Evolutionary conservation across 352 stramenopile genomes (phyloP).

Genomic region (Thraustochytrium striatum): DNA sequence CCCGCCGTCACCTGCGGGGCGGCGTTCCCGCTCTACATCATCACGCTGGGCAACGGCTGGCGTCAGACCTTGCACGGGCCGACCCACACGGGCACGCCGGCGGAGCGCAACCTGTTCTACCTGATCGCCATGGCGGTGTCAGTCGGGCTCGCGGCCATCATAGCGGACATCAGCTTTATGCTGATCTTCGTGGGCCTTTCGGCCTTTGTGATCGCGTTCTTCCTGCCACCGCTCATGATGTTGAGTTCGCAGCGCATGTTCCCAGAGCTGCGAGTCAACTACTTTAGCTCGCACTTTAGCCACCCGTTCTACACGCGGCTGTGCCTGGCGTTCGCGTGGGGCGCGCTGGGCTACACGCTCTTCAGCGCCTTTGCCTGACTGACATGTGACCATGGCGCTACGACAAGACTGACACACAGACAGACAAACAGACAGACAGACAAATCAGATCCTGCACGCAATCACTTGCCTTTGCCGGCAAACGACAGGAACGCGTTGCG

Average conservation of each 20-base stretch:
- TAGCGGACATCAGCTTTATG: constrained; percentile 36
- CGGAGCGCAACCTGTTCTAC: neutral
- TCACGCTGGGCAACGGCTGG: constrained; percentile 47
- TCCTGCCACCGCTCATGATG: constrained; percentile 29
- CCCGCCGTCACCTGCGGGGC: constrained; percentile 25
- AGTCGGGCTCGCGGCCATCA: constrained; percentile 9
- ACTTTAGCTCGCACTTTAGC: constrained; percentile 27
- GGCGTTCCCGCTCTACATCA: constrained; percentile 45
- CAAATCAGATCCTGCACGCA: no score
- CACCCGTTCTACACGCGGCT: neutral
- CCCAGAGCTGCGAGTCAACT: neutral
- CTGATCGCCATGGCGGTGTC: neutral
- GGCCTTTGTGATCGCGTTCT: constrained; percentile 41
- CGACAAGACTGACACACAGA: no score
- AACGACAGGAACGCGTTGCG: no score
- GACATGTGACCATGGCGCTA: no score
- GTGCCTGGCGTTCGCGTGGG: constrained; percentile 22
- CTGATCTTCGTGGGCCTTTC: constrained; percentile 27
- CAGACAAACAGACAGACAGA: no score
- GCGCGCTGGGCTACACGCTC: constrained; percentile 23
- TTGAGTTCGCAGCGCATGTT: neutral
- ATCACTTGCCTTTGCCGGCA: no score
- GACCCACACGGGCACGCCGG: neutral
- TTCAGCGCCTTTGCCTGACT: neutral
- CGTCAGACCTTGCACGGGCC: neutral